Percentiles rank a stretch among this genome's conserved stretches.
phyloP scores from a whole-genome alignment of 495 filamentous ascomycete species.

The Penicillium taxi region DNA sequence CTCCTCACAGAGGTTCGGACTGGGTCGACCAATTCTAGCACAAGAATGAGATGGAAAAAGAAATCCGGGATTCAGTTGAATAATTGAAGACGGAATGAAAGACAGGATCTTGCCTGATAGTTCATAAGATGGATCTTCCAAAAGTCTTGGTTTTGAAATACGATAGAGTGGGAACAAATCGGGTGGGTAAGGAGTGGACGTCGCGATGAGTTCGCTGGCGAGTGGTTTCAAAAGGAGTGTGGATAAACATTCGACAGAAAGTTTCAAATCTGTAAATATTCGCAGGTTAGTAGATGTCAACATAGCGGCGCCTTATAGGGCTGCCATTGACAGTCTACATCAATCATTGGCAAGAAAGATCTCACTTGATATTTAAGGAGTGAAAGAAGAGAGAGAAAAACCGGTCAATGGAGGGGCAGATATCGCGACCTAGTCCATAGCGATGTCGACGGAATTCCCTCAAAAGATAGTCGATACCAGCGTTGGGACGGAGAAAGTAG shows the following conservation, averaged over 20 bases:
- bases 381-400: slow-evolving; percentile 12
- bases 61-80: too few relatives aligned
- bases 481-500: slow-evolving; percentile 9
- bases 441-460: slow-evolving; percentile 6
- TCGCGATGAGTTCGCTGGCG: too few relatives aligned
- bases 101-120: slow-evolving; percentile 15
- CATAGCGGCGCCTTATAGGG: too few relatives aligned
- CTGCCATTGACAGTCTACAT: too few relatives aligned
- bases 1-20: slow-evolving; percentile 18
- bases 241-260: too few relatives aligned
- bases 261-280: too few relatives aligned
- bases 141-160: slow-evolving; percentile 1
- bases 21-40: slow-evolving; percentile 18
- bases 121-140: slow-evolving; percentile 2
- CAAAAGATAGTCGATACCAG: slow-evolving; percentile 5
- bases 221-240: too few relatives aligned
- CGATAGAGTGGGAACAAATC: slow-evolving; percentile 3
- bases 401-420: slow-evolving; percentile 1
- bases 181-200: slow-evolving; percentile 15
- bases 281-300: too few relatives aligned
- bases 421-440: slow-evolving; percentile 16
- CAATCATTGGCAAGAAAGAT: too few relatives aligned
- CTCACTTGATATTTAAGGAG: too few relatives aligned
- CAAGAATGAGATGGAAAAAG: slow-evolving; percentile 1
- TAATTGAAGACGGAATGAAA: slow-evolving; percentile 7